Base-by-base conservation (phyloP, 2,329 filamentous ascomycete species). In the Fonsecaea erecta region DNA sequence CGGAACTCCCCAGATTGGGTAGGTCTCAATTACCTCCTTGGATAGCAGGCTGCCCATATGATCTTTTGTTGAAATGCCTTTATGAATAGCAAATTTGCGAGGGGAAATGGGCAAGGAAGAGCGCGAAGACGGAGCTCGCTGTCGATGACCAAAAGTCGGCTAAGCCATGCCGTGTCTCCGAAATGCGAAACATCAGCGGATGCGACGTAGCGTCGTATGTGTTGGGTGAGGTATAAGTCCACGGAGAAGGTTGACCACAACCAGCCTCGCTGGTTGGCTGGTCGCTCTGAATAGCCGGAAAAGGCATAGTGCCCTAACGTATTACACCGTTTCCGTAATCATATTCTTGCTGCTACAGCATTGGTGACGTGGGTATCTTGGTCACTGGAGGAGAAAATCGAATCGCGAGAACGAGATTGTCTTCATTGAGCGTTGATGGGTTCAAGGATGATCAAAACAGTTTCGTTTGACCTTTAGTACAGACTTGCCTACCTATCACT, bases 251-350 rank as follows among this genome's bases (percentile, higher is more conserved):
- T 26, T 32, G 12, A 57, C 12, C n/a, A 5, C 7, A n/a, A 28
- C 8, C 32, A 11, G 9, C 32, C 32, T 34, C 4, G 32, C 8
- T 24, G 24, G 16, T 28, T 26, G 26, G 14, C 11, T 21, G 9
- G 24, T 58, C 55, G 55, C 55, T 48, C 55, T 14, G 14, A n/a
- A 32, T 46, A 48, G 40, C 55, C 40, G 35, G 28, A 34, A 21
- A 24, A 3, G 40, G 55, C 37, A 43, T 51, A 11, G 26, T 6
- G 5, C 18, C 7, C 5, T 12, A 9, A 21, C 21, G 26, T 5
- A 21, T n/a, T 16, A 48, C 48, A 32, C 55, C 55, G 12, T 58
- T 14, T 51, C 21, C 2, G 40, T 37, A n/a, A n/a, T 6, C 16
- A 18, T 16, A 16, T n/a, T 48, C 6, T 48, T 32, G 55, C 55